Base-by-base conservation (phyloP, 257 asterid genomes). In the Solanum appendiculatum region DNA sequence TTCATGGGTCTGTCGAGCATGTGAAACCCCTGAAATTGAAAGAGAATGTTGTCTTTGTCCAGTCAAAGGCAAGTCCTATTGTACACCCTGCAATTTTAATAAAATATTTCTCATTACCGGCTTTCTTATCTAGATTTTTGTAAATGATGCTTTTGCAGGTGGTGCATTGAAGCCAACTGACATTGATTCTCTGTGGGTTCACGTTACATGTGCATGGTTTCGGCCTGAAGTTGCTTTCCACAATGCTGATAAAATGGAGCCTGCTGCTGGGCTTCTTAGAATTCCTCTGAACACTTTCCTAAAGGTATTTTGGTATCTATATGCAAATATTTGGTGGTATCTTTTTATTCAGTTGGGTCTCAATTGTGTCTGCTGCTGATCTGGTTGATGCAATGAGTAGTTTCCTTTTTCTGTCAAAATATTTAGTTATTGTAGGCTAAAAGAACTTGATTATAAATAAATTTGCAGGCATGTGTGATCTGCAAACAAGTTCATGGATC, bases 101-200 rank as follows among this genome's bases (percentile, higher is more conserved):
- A 15, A 60, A 21, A 39, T 16, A 31, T 44, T 12, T 87, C 64
- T 36, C 66, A 44, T 42, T 64, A 27, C 39, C 73, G 66, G 56
- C 69, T 86, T 84, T 83, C 86, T 73, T 51, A 40, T 82, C 73
- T 74, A 21, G 60, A 36, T 81, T 46, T 88, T 60, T 85, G 37
- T 86, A 81, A 60, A 88, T 88, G 83, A 80, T 84, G 87, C 83
- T 84, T 87, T 84, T 90, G 87, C 94, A 97, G 99, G 99, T 77
- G 99, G 99, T 89, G 99, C 99, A 13, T 84, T 97, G 73, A 97
- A 94, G 93, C 98, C 99, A 88, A 95, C 99, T 37, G 99, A 97
- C 86, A 88, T 93, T 82, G 97, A 93, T 81, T 87, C 58, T 86
- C 86, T 97, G 85, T 97, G 99, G 99, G 98, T 95, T 87, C 99